A percentile compares a stretch with the other conserved stretches of the same genome.
These are phyloP conservation scores for Groenewaldozyma auringiensis DNA, from an alignment of 1,139 yeast species.

Conservation along the genomic window DNA sequence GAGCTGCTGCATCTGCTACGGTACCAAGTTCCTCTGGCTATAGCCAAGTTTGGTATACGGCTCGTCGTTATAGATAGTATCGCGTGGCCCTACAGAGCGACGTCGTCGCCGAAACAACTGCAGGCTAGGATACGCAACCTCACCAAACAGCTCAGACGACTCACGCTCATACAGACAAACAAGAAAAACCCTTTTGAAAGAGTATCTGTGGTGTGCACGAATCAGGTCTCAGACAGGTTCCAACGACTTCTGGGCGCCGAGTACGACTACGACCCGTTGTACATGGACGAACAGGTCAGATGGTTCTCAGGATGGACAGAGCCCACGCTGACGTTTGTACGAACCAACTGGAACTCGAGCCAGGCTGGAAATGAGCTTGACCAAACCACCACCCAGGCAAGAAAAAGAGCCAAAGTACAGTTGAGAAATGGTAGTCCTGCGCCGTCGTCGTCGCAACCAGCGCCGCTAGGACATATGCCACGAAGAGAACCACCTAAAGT, in stretches of 20 bases:
- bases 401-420: not conserved
- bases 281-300: constrained; percentile 60
- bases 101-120: constrained; percentile 20
- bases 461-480: too few relatives aligned
- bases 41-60: constrained; percentile 38
- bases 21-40: constrained; percentile 59
- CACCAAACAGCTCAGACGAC: constrained; percentile 31
- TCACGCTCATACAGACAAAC: constrained; percentile 33
- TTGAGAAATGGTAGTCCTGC: not conserved
- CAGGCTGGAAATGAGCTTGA: not conserved
- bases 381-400: not conserved
- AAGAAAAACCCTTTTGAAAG: constrained; percentile 16
- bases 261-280: constrained; percentile 17
- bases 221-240: constrained; percentile 64
- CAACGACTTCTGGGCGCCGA: constrained; percentile 10
- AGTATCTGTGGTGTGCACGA: constrained; percentile 63
- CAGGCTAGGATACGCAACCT: constrained; percentile 13
- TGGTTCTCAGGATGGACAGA: constrained; percentile 70
- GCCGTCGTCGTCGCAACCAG: constrained; percentile 2
- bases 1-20: constrained; percentile 65
- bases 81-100: constrained; percentile 77
- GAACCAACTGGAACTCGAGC: not conserved
- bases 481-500: constrained; percentile 18
- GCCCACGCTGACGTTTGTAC: constrained; percentile 12
- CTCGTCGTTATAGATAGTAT: constrained; percentile 69